Evolutionary conservation across 2,329 filamentous ascomycete species (phyloP), one percentile per base, ranked within the genome.

Genomic region (Penicillium frequentans): DNA sequence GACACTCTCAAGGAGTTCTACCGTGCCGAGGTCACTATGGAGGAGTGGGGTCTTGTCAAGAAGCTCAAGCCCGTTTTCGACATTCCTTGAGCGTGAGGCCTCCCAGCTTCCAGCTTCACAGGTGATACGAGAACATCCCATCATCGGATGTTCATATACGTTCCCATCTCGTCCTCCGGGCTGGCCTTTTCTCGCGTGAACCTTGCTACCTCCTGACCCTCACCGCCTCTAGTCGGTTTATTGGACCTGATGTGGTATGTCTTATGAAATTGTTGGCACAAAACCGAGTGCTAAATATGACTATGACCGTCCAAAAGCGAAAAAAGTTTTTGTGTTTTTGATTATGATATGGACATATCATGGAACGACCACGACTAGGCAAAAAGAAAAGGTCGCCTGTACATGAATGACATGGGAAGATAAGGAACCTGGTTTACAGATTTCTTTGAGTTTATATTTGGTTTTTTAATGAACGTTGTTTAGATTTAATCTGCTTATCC

Each of bases 1-100:
- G 91, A 99, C 77, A 92, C 88, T 9, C 85, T 99, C 63, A 99
- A 99, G 84, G 91, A 97, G 72, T 97, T 91, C 75, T 99, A 97
- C 80, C 84, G 93, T 55, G 81, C 86, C 56, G 93, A 97, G 59
- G 91, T 97, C 43, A 84, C 84, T 49, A 93, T 90, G 77, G 95
- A 98, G 11, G 95, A 99, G 79, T 99, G 95, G 95, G 82, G 86
- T 70, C 82, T 99, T 63, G 91, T 99, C 71, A 90, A 93, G 77
- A 96, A 96, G 84, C 81, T 99, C 72, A 99, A 99, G 86, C 87
- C 90, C 42, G 73, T 96, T 65, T 97, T 98, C 73, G 95, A 98
- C 77, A 90, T 97, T 75, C 82, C 82, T 68, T 92, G 84, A 80
- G 57, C 49, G 31, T 51, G 50, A 52, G 14, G 21, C n/a, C 21